A percentile compares a stretch with the other conserved stretches of the same genome.
Evolutionary conservation across 2,329 filamentous ascomycete genomes (phyloP).

Genomic region (Fusarium neocosmosporiellum): DNA sequence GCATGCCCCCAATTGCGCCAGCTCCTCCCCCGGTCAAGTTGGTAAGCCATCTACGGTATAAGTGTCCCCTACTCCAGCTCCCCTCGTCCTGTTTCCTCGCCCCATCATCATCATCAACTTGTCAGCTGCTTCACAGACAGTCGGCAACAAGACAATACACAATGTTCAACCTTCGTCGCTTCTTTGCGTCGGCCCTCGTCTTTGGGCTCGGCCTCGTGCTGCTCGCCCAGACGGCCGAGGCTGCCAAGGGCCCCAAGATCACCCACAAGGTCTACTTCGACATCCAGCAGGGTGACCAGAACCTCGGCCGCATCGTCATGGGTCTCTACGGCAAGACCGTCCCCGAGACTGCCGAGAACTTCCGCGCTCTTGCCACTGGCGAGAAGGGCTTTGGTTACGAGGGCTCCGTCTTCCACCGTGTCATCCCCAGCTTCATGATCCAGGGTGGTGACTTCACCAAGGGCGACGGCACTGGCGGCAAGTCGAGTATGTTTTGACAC

Average conservation of each 20-base stretch:
- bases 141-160: constrained; percentile 47
- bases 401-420: constrained; percentile 86
- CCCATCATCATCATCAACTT: constrained; percentile 33
- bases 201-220: constrained; percentile 79
- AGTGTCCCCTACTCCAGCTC: constrained; percentile 38
- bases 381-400: constrained; percentile 89
- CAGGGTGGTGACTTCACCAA: constrained; percentile 91
- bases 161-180: constrained; percentile 81
- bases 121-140: constrained; percentile 18
- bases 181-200: constrained; percentile 79
- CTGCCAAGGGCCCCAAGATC: constrained; percentile 90
- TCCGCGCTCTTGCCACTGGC: constrained; percentile 83
- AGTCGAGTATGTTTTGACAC: constrained; percentile 72
- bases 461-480: constrained; percentile 84
- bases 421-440: constrained; percentile 93
- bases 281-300: constrained; percentile 79
- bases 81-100: constrained; percentile 24
- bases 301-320: constrained; percentile 79
- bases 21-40: constrained; percentile 32
- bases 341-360: constrained; percentile 80
- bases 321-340: constrained; percentile 91
- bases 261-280: constrained; percentile 96
- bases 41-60: constrained; percentile 36
- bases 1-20: constrained; percentile 33
- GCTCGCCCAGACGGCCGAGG: constrained; percentile 79